Percentiles rank a stretch among this genome's conserved stretches.
Evolutionary conservation across 495 filamentous ascomycete species (phyloP).

Genomic region (Poronia punctata): DNA sequence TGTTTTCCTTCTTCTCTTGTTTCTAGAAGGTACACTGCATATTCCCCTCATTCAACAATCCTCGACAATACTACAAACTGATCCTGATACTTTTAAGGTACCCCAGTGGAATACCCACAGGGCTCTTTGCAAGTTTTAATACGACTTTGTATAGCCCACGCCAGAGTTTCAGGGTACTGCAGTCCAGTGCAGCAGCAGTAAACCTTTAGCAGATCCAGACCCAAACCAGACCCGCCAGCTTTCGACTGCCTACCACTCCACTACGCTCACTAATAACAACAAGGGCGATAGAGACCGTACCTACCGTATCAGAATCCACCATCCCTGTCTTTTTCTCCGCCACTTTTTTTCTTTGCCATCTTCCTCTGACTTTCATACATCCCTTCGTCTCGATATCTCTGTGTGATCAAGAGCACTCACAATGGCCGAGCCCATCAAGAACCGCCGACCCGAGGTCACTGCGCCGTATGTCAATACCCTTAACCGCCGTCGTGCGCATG

Average conservation of each 20-base stretch:
- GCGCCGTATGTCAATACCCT: constrained; percentile 21
- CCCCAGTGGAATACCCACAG: too few relatives aligned
- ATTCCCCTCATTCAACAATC: too few relatives aligned
- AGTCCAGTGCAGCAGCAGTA: too few relatives aligned
- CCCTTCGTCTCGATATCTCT: constrained; percentile 6
- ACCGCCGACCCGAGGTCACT: constrained; percentile 24
- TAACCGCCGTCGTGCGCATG: constrained; percentile 6
- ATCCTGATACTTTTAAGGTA: too few relatives aligned
- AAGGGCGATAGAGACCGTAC: constrained; percentile 4
- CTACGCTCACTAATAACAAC: background rate
- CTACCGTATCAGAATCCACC: constrained; percentile 13
- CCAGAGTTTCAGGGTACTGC: too few relatives aligned
- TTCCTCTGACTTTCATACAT: constrained; percentile 7
- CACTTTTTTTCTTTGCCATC: constrained; percentile 14
- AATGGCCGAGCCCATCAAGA: constrained; percentile 31
- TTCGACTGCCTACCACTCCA: constrained; percentile 14
- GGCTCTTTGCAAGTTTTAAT: too few relatives aligned
- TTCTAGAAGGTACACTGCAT: too few relatives aligned
- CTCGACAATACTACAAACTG: too few relatives aligned
- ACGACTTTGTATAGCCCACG: too few relatives aligned
- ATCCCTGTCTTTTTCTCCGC: constrained; percentile 19
- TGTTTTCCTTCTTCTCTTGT: too few relatives aligned
- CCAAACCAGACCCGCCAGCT: constrained; percentile 10
- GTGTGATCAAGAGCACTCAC: constrained; percentile 13
- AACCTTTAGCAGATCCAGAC: too few relatives aligned